phyloP scores from a whole-genome alignment of 306 rosid genomes.

The Glycyrrhiza uralensis region DNA sequence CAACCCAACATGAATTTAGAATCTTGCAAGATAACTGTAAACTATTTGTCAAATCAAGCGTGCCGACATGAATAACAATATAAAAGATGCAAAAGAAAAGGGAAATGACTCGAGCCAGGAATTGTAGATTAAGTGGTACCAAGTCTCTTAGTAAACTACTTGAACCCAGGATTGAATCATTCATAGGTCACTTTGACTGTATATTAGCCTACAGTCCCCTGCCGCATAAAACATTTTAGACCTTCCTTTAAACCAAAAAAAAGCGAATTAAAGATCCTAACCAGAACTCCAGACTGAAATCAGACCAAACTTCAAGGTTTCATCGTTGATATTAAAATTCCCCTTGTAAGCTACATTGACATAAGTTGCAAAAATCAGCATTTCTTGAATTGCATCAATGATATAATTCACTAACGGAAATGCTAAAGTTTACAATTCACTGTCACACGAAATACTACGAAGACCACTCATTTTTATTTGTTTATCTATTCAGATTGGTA shows the following conservation, averaged over 20 bases:
- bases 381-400: background rate
- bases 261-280: background rate
- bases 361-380: background rate
- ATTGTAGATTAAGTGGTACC: background rate
- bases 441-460: no score
- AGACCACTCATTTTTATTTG: no score
- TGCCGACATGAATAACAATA: background rate
- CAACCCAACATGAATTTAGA: slow-evolving; percentile 11
- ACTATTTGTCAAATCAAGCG: background rate
- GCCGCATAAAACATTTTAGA: background rate
- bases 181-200: background rate
- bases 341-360: background rate
- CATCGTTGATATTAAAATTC: background rate
- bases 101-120: background rate
- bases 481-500: no score
- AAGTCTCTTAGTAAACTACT: background rate
- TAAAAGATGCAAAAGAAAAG: background rate
- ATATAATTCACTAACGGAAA: background rate
- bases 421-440: no score
- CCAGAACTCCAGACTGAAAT: background rate
- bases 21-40: background rate
- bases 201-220: slow-evolving; percentile 3
- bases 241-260: background rate
- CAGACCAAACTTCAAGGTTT: background rate
- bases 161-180: background rate